Conservation (phyloP, 371 early-diverging fungal species). For the Coemansia sp. region DNA sequence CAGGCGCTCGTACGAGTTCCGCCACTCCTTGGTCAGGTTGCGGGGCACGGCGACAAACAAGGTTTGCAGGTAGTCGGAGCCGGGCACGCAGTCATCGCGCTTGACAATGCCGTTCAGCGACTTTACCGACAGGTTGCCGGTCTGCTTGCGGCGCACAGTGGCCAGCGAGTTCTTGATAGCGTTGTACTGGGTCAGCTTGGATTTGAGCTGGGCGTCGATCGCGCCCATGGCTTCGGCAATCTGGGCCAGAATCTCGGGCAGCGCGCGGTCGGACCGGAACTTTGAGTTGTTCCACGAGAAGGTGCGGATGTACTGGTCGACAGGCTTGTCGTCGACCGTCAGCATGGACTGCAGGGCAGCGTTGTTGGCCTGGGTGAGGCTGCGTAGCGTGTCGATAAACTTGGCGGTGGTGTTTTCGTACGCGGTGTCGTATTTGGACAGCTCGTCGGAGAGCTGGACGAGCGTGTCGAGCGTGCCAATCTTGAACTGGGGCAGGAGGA, state of each 20-base stretch:
- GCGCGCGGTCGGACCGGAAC: conserved; percentile 88
- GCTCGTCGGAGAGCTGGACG: conserved; percentile 88
- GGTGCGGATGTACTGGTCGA: conserved; percentile 78
- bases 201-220: conserved; percentile 85
- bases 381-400: conserved; percentile 76
- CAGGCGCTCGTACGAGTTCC: conserved; percentile 80
- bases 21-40: conserved; percentile 79
- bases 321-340: conserved; percentile 79
- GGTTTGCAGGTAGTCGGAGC: conserved; percentile 92
- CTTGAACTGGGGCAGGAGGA: conserved; percentile 78
- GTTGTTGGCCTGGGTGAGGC: conserved; percentile 47
- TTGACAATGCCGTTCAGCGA: conserved; percentile 84
- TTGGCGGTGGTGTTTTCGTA: conserved; percentile 77
- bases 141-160: conserved; percentile 62
- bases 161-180: conserved; percentile 76
- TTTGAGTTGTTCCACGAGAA: conserved; percentile 97
- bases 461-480: conserved; percentile 93
- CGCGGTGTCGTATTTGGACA: conserved; percentile 77
- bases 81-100: conserved; percentile 85
- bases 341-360: conserved; percentile 60
- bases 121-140: conserved; percentile 86
- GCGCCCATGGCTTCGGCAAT: conserved; percentile 70
- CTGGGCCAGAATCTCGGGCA: conserved; percentile 79
- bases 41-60: conserved; percentile 94
- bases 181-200: conserved; percentile 80